Evolutionary conservation across 2,329 filamentous ascomycete species (phyloP).

Genomic region (Penicillium sp.): DNA sequence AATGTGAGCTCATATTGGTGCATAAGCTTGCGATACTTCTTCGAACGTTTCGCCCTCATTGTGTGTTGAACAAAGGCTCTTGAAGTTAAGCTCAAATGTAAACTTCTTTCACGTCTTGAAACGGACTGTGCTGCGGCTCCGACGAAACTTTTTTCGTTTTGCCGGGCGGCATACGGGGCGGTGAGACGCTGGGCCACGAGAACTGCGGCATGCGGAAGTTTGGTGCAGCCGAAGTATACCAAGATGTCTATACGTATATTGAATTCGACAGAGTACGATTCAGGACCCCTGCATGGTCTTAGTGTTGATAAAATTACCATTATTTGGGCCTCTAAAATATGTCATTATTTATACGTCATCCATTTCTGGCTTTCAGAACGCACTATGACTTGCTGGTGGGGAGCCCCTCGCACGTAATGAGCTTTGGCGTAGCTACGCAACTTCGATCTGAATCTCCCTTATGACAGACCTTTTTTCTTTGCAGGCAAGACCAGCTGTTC

Average conservation of each 20-base stretch:
- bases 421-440: no score
- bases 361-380: no score
- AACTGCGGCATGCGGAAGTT: not conserved
- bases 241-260: not conserved
- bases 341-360: no score
- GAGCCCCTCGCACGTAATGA: no score
- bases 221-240: not conserved
- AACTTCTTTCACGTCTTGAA: not conserved
- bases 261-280: not conserved
- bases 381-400: no score
- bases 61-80: slow-evolving; percentile 25
- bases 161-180: slow-evolving; percentile 27
- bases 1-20: slow-evolving; percentile 82
- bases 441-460: no score
- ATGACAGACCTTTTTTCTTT: no score
- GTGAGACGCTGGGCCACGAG: slow-evolving; percentile 2
- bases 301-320: no score
- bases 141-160: slow-evolving; percentile 34
- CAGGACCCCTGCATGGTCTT: no score
- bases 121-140: slow-evolving; percentile 7
- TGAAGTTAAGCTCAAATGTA: slow-evolving; percentile 7
- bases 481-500: no score
- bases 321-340: no score
- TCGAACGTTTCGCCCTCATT: slow-evolving; percentile 64
- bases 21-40: slow-evolving; percentile 87